Conservation (phyloP, 768 basidiomycete genomes). For the Cantharellus cinnabarinus region DNA sequence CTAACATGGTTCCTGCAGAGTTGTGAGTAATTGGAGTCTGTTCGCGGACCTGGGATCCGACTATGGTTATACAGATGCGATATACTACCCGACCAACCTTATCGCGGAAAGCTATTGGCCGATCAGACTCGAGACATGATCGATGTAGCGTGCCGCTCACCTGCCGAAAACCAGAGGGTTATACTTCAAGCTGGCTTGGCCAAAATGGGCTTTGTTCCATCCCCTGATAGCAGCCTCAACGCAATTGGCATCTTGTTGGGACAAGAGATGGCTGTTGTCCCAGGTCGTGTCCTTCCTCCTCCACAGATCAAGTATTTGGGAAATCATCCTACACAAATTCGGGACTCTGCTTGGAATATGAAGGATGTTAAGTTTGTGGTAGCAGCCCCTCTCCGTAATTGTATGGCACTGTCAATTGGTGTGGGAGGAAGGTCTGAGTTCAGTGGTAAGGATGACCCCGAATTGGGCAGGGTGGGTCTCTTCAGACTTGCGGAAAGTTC, state of each 20-base stretch:
- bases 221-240: constrained; percentile 17
- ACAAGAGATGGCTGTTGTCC: constrained; percentile 38
- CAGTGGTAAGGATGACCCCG: constrained; percentile 28
- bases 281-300: constrained; percentile 39
- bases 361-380: constrained; percentile 39
- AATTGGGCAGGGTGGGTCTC: constrained; percentile 17
- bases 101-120: constrained; percentile 37
- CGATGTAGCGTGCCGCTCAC: constrained; percentile 40
- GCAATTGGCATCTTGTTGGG: constrained; percentile 41
- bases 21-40: not conserved
- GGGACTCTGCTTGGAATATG: constrained; percentile 58
- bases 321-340: constrained; percentile 18
- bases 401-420: constrained; percentile 48
- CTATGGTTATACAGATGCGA: not conserved
- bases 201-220: constrained; percentile 25
- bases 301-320: constrained; percentile 36
- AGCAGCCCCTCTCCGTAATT: constrained; percentile 35
- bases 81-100: constrained; percentile 27
- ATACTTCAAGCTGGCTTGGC: constrained; percentile 41
- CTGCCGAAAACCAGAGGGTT: constrained; percentile 32
- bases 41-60: not conserved
- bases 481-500: not conserved
- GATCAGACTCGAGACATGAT: constrained; percentile 54
- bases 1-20: not conserved
- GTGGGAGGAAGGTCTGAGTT: constrained; percentile 49